These are phyloP conservation scores for Monosporascus cannonballus DNA, from an alignment of 2,329 filamentous ascomycete species.

Conservation along the genomic window DNA sequence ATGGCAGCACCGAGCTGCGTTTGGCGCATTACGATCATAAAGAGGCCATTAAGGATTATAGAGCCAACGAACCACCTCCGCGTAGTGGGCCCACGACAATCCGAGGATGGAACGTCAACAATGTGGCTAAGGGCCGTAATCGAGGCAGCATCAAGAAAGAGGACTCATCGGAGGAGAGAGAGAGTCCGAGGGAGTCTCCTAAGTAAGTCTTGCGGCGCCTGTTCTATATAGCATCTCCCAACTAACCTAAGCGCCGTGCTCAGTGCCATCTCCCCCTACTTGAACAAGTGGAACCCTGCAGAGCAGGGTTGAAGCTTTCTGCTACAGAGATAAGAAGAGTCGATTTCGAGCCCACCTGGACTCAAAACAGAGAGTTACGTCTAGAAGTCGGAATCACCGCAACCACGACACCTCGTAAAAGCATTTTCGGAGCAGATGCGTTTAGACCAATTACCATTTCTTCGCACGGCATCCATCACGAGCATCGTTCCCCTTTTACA, in stretches of 20 bases:
- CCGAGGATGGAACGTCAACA: conserved; percentile 49
- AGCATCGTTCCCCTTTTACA: background rate
- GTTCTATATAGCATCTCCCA: conserved; percentile 5
- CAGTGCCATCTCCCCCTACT: conserved; percentile 20
- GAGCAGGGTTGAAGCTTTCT: conserved; percentile 11
- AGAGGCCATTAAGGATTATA: conserved; percentile 53
- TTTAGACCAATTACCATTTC: background rate
- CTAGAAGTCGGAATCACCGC: too few relatives aligned
- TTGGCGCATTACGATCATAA: conserved; percentile 51
- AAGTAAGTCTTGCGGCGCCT: conserved; percentile 16
- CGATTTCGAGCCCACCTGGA: too few relatives aligned
- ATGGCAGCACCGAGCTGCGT: conserved; percentile 44
- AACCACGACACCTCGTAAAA: too few relatives aligned
- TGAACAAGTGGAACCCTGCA: conserved; percentile 23
- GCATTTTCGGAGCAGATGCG: background rate
- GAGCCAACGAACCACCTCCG: conserved; percentile 48
- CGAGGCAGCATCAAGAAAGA: conserved; percentile 22
- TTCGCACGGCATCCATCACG: background rate
- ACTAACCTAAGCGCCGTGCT: conserved; percentile 5
- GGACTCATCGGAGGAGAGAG: conserved; percentile 22
- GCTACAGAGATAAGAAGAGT: too few relatives aligned
- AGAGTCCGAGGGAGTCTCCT: conserved; percentile 23
- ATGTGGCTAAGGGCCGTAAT: conserved; percentile 28
- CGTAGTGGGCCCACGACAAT: conserved; percentile 51
- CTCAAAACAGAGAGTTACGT: too few relatives aligned